Evolutionary conservation across 805 yeast species (phyloP).

Genomic region (Candida awuae): DNA sequence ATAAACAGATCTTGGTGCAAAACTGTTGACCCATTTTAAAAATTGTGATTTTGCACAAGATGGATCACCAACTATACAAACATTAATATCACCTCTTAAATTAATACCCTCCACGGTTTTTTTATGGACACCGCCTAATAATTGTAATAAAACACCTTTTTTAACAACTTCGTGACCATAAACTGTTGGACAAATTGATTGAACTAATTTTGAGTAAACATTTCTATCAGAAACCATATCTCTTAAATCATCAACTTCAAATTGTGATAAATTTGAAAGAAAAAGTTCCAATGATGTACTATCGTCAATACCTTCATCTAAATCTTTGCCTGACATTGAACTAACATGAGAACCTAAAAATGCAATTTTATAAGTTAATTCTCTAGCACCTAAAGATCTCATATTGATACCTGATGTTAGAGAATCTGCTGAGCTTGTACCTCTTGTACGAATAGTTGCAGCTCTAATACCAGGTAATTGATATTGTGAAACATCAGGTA

Average conservation of each 20-base stretch:
- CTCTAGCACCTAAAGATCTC: constrained; percentile 87
- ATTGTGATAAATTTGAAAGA: constrained; percentile 65
- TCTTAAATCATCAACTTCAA: constrained; percentile 77
- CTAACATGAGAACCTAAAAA: constrained; percentile 87
- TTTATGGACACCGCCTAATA: constrained; percentile 94
- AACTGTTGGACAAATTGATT: constrained; percentile 91
- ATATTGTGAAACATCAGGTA: constrained; percentile 89
- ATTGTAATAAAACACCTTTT: constrained; percentile 81
- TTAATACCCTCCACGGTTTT: constrained; percentile 89
- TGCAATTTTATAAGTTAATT: constrained; percentile 83
- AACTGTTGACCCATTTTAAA: constrained; percentile 82
- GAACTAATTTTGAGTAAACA: constrained; percentile 74
- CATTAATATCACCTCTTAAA: constrained; percentile 92
- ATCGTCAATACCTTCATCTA: constrained; percentile 21
- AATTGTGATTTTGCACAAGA: constrained; percentile 96
- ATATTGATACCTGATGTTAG: constrained; percentile 77
- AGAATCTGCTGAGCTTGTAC: constrained; percentile 53
- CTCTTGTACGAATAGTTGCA: constrained; percentile 53
- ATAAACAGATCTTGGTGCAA: constrained; percentile 90
- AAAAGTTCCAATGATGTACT: constrained; percentile 54
- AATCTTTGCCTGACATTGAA: constrained; percentile 39
- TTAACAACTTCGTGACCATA: constrained; percentile 93
- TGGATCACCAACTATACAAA: constrained; percentile 96
- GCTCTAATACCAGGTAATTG: constrained; percentile 96
- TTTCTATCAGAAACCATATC: constrained; percentile 87